Percentiles rank a stretch among this genome's conserved stretches.
Evolutionary conservation across 768 basidiomycete genomes (phyloP).

Genomic region (Guyanaporus albipodus): DNA sequence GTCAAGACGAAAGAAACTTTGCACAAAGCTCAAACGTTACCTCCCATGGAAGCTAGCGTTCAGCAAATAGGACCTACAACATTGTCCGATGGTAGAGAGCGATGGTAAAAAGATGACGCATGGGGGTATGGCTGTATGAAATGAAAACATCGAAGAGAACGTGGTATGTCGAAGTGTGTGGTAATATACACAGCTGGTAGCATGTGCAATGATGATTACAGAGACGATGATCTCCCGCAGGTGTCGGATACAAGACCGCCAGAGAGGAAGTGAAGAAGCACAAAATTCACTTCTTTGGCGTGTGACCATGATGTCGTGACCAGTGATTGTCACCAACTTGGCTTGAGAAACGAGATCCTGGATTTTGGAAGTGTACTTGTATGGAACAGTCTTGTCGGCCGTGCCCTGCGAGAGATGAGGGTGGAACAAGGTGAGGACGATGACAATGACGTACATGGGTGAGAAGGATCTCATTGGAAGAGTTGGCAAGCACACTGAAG

Average conservation of each 20-base stretch:
- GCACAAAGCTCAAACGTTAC: too few relatives aligned
- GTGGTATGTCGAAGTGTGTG: constrained; percentile 9
- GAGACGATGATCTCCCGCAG: neutral
- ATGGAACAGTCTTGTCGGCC: constrained; percentile 32
- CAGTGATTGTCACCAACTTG: constrained; percentile 27
- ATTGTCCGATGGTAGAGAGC: constrained; percentile 3
- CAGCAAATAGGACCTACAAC: constrained; percentile 10
- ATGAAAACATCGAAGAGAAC: too few relatives aligned
- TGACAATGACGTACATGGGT: constrained; percentile 48
- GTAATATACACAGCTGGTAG: neutral
- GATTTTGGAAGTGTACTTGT: constrained; percentile 32
- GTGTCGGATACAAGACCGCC: neutral
- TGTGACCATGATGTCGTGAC: constrained; percentile 34
- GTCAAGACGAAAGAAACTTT: neutral
- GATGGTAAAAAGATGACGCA: constrained; percentile 13
- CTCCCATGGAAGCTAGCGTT: neutral
- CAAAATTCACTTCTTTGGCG: constrained; percentile 27
- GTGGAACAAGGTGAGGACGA: neutral
- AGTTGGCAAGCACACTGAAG: constrained; percentile 49
- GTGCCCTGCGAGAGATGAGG: constrained; percentile 26
- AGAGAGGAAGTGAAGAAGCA: constrained; percentile 28
- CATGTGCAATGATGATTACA: constrained; percentile 2
- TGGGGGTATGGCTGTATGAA: too few relatives aligned
- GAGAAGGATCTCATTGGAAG: constrained; percentile 50
- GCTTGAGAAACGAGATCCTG: constrained; percentile 28